Evolutionary conservation across 129 eudicot genomes (phyloP).

Genomic region (Centrapalus pauciflorus): DNA sequence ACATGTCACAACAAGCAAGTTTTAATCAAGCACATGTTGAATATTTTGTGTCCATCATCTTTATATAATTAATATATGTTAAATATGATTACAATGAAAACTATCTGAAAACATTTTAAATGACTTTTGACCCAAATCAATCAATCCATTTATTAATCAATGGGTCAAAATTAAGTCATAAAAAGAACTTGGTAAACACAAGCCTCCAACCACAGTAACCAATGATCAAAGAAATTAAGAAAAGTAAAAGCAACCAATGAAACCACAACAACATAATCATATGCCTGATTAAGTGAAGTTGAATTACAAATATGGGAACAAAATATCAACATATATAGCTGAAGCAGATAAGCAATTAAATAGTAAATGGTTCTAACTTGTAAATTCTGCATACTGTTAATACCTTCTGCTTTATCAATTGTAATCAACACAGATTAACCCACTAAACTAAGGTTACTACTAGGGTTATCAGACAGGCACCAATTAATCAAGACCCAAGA

Average conservation of each 20-base stretch:
- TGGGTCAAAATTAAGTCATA: too few species aligned
- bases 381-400: constrained; percentile 17
- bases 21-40: too few species aligned
- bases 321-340: constrained; percentile 15
- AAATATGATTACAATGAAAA: too few species aligned
- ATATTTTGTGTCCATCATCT: too few species aligned
- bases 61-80: too few species aligned
- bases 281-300: neutral
- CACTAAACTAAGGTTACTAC: neutral
- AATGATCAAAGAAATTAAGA: too few species aligned
- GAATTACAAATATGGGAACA: neutral
- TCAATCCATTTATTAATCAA: too few species aligned
- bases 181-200: too few species aligned
- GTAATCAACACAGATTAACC: constrained; percentile 5
- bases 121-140: too few species aligned
- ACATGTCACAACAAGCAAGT: too few species aligned
- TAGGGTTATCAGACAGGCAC: constrained; percentile 7
- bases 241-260: neutral
- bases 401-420: neutral
- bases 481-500: constrained; percentile 15
- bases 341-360: neutral
- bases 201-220: too few species aligned
- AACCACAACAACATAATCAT: neutral
- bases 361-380: constrained; percentile 12
- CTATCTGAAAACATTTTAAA: too few species aligned